Evolutionary conservation across 352 stramenopile species (phyloP).

Genomic region (Globisporangium yorkense): DNA sequence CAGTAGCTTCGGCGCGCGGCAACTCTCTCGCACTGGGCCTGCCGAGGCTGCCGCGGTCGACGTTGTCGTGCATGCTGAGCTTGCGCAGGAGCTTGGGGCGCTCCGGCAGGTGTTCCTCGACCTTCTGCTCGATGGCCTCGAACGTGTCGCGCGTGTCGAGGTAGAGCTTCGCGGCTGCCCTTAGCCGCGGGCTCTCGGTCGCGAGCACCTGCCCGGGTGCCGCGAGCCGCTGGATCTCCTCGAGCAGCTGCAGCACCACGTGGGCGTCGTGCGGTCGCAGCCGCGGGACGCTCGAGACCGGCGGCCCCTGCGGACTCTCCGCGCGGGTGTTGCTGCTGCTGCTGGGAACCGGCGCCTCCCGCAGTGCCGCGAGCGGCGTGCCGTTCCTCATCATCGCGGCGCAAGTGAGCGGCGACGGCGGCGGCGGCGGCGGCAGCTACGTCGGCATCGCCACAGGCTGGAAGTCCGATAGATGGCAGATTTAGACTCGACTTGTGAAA

Average conservation of each 20-base stretch:
- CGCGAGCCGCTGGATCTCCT: constrained; percentile 55
- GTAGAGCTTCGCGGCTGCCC: constrained; percentile 66
- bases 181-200: constrained; percentile 28
- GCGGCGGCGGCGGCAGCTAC: neutral
- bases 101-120: constrained; percentile 36
- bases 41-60: constrained; percentile 6
- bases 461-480: too few relatives aligned
- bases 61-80: constrained; percentile 37
- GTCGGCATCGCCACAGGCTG: neutral
- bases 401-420: neutral
- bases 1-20: neutral
- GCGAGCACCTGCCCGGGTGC: constrained; percentile 19
- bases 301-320: neutral
- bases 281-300: neutral
- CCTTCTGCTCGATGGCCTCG: constrained; percentile 49
- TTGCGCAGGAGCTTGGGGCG: constrained; percentile 45
- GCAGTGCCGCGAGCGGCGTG: constrained; percentile 3
- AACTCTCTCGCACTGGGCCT: neutral
- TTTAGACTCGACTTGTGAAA: too few relatives aligned
- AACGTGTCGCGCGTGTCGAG: constrained; percentile 73
- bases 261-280: constrained; percentile 27
- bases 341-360: neutral
- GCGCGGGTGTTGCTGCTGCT: neutral
- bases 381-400: constrained; percentile 6
- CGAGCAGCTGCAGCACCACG: constrained; percentile 67